A percentile compares a stretch with the other conserved stretches of the same genome.
These are phyloP conservation scores for Heterobasidion parviporum DNA, from an alignment of 1,284 basidiomycete genomes.

Conservation along the genomic window DNA sequence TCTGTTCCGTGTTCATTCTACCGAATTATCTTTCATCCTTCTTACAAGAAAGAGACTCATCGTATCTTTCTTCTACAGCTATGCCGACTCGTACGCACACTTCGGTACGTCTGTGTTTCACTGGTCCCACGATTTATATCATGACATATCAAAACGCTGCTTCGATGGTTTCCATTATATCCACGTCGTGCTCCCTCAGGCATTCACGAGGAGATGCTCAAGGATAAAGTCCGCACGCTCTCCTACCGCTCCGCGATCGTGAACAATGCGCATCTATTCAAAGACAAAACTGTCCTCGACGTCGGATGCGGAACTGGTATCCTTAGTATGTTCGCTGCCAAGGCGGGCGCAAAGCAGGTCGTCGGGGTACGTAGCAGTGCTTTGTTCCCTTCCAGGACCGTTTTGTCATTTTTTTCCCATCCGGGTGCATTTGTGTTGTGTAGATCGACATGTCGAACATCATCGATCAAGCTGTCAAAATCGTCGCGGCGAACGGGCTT, in stretches of 20 bases:
- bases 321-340: conserved; percentile 98
- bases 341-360: conserved; percentile 94
- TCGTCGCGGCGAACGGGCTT: conserved; percentile 95
- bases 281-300: conserved; percentile 93
- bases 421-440: neutral
- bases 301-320: conserved; percentile 99
- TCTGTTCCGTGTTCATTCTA: too few relatives aligned
- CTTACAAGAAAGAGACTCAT: conserved; percentile 22
- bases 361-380: conserved; percentile 62
- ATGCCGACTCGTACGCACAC: conserved; percentile 91
- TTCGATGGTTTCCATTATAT: neutral
- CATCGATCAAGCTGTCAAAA: conserved; percentile 97
- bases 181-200: conserved; percentile 32
- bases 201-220: conserved; percentile 99
- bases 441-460: conserved; percentile 99
- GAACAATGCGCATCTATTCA: conserved; percentile 94
- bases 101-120: conserved; percentile 53
- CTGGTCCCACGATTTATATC: too few relatives aligned
- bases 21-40: neutral
- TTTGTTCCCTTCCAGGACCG: neutral
- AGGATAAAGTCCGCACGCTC: conserved; percentile 92
- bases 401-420: neutral
- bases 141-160: neutral
- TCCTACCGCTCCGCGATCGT: conserved; percentile 94
- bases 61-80: conserved; percentile 40